Conservation (phyloP, 83 land plant species). For the Thuja plicata region DNA sequence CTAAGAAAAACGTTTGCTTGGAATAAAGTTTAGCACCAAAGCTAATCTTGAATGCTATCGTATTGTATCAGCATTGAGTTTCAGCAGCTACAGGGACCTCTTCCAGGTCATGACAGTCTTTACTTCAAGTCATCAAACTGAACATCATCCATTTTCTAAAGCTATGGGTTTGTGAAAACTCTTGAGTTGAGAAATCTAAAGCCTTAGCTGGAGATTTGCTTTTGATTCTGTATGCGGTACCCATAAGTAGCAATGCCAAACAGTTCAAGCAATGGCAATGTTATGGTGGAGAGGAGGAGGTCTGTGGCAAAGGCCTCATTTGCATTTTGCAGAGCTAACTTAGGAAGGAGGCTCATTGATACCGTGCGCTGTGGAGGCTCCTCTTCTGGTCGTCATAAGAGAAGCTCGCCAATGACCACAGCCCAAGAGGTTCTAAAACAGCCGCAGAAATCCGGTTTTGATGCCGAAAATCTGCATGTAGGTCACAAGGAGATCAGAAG, state of each 20-base stretch:
- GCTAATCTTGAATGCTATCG: neutral
- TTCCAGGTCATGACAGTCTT: conserved; percentile 1
- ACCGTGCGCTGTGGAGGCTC: conserved; percentile 48
- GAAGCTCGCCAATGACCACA: conserved; percentile 3
- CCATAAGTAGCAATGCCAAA: conserved; percentile 9
- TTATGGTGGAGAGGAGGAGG: conserved; percentile 15
- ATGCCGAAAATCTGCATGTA: neutral
- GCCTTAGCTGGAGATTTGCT: neutral
- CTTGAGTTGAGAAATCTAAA: neutral
- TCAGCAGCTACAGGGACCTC: neutral
- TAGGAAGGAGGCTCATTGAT: conserved; percentile 40
- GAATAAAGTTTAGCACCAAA: neutral
- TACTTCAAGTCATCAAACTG: neutral
- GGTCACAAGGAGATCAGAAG: neutral
- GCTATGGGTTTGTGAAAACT: neutral
- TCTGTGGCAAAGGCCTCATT: conserved; percentile 14
- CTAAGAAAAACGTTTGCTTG: neutral
- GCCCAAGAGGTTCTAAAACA: conserved; percentile 7
- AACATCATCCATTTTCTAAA: neutral
- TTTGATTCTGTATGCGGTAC: neutral
- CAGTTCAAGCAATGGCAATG: conserved; percentile 6
- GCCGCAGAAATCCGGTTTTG: neutral
- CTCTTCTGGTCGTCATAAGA: conserved; percentile 18
- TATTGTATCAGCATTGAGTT: neutral
- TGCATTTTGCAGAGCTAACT: conserved; percentile 32